Base-by-base conservation (phyloP, 2,329 filamentous ascomycete genomes). In the Biscogniauxia mediterranea region DNA sequence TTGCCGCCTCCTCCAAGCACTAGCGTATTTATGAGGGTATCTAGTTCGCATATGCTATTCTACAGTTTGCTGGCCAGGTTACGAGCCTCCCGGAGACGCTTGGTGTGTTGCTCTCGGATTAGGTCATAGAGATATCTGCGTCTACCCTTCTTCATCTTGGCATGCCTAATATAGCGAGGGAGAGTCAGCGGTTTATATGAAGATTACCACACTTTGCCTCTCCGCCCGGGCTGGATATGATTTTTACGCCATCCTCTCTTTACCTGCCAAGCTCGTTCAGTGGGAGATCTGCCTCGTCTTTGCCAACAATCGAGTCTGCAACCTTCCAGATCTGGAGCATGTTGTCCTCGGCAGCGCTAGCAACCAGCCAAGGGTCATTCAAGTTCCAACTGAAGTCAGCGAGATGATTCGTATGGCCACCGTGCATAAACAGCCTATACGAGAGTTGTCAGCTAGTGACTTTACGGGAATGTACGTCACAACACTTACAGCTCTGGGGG, bases 351-450 rank as follows among this genome's bases (percentile, higher is more conserved):
- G 94, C 95, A 17, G 95, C 93, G 63, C 91, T 96, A 75, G 93
- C 93, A 68, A 99, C 91, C 59, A 97, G 86, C 96, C 96, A 99
- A 4, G 94, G 93, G 71, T 97, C 93, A 74, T 96, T 97, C 68
- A 88, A 87, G 77, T 99, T 99, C 94, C 94, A 99, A 78, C 90
- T 94, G 73, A 99, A 99, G 77, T 99, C 96, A 42, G 92, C 93
- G 64, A 99, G 87, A 68, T 96, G 90, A 78, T 97, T 97, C 11
- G 95, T 99, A 80, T 99, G 96, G 32, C 95, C 95, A 63, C 95
- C 95, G 72, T 99, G 95, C 93, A 99, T 98, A 79, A 99, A 99
- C 1, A 99, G 81, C 54, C 91, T 93, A 61, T 5, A 50, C 38
- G n/a, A 15, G 6, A 42, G 69, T 58, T 60, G 62, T 62, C n/a